phyloP scores from a whole-genome alignment of 75 land plant species.

The Picea glauca region DNA sequence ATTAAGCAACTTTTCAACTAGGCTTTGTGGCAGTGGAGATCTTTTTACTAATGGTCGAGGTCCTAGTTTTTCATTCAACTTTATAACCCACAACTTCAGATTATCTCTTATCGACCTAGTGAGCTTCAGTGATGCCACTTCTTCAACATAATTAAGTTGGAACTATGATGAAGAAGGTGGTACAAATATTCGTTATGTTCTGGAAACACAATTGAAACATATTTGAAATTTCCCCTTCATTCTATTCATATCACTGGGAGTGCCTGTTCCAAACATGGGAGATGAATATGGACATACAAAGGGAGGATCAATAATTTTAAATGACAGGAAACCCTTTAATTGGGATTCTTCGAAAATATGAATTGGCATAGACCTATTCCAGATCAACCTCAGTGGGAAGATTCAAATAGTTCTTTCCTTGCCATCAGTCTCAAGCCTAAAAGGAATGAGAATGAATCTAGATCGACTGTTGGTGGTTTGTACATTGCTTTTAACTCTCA shows the following conservation, averaged over 20 bases:
- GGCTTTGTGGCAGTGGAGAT: constrained; percentile 97
- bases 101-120: constrained; percentile 84
- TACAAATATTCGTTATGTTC: constrained; percentile 42
- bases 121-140: constrained; percentile 95
- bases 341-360: constrained; percentile 8
- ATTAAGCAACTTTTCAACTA: constrained; percentile 75
- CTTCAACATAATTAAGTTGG: no score
- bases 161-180: constrained; percentile 94
- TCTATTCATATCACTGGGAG: constrained; percentile 77
- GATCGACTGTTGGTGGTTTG: no score
- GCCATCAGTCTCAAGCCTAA: no score
- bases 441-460: no score
- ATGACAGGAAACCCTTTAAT: constrained; percentile 20
- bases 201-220: constrained; percentile 76
- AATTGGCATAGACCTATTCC: constrained; percentile 5
- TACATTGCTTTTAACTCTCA: no score
- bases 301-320: constrained; percentile 48
- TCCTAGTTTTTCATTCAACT: constrained; percentile 83
- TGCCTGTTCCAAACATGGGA: constrained; percentile 94
- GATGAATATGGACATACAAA: constrained; percentile 88
- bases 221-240: constrained; percentile 81
- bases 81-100: constrained; percentile 62
- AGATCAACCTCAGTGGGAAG: constrained; percentile 10
- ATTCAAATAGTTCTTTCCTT: no score
- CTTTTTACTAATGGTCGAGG: constrained; percentile 83